Evolutionary conservation across 768 basidiomycete genomes (phyloP), one percentile per base, ranked within the genome.

Genomic region (Rhizopogon vinicolor): DNA sequence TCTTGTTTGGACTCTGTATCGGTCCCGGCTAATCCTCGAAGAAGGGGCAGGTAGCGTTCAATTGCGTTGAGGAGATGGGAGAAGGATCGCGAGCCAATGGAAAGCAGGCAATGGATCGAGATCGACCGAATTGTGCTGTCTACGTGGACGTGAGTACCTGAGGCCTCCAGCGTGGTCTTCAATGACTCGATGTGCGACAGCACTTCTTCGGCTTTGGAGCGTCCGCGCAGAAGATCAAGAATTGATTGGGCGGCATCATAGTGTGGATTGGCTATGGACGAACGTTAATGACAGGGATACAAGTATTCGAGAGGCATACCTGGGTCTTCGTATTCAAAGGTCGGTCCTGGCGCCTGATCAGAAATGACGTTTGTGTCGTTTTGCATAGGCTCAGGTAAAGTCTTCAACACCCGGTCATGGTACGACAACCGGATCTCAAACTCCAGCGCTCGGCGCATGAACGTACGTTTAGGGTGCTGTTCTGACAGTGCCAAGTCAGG

Each of bases 11-110:
- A 82, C 62, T 87, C 82, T 41, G 72, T 60, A 60, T 74, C 78
- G 7, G 78, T 79, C 10, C 66, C 67, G 0, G 88, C 77, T 41
- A 91, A 75, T 40, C 75, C 78, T 16, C 87, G 88, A 18, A 93
- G 76, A 5, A 93, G 75, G 5, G 82, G 81, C 1, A 95, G 83
- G 65, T 95, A 98, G 16, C 97, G 87, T 67, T 99, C 97, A 61
- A 98, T 93, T 3, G 94, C 95, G 65, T 98, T 98, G 61, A 98
- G 83, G 62, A 98, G 87, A 71, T 99, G 97, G 0, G 95, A 98
- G 77, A 99, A 98, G 3, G 95, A 97, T 14, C 97, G 86, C 2
- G 91, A 85, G 51, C 97, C 97, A 57, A 98, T 89, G 66, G 91
- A 85, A 6, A 98, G 80, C 5, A 98, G 80, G 12, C 91, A 92